Percentiles rank a stretch among this genome's conserved stretches.
phyloP scores from a whole-genome alignment of 495 filamentous ascomycete species.

The Xylaria cubensis region DNA sequence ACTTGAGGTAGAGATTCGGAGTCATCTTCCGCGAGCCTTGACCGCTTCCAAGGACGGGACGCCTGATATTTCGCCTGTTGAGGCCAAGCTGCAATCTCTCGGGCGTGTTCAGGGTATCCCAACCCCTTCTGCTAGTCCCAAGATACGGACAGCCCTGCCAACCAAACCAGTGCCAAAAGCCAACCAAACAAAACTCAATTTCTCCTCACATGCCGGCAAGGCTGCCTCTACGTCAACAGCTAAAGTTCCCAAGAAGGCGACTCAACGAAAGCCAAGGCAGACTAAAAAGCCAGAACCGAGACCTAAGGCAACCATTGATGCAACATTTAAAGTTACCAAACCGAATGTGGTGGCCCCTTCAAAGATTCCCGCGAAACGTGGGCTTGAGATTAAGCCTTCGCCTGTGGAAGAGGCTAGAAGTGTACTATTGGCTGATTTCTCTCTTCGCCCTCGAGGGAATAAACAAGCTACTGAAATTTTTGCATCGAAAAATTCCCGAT shows the following conservation, averaged over 20 bases:
- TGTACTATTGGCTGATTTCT: conserved; percentile 34
- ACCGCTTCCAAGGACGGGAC: conserved; percentile 37
- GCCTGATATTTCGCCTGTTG: conserved; percentile 35
- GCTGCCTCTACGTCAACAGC: conserved; percentile 20
- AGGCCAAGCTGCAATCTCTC: conserved; percentile 42
- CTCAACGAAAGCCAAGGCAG: conserved; percentile 35
- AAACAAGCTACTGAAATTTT: conserved; percentile 19
- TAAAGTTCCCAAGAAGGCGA: conserved; percentile 35
- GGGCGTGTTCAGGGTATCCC: conserved; percentile 58
- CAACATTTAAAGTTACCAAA: conserved; percentile 54
- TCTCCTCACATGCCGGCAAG: conserved; percentile 28
- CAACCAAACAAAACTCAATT: conserved; percentile 52
- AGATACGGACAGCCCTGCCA: conserved; percentile 57
- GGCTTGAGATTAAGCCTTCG: conserved; percentile 25
- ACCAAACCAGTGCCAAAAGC: conserved; percentile 38
- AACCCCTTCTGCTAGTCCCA: conserved; percentile 68
- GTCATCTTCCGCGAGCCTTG: conserved; percentile 22
- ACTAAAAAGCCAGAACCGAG: conserved; percentile 48
- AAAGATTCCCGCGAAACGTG: conserved; percentile 34
- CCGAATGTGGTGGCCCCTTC: conserved; percentile 21
- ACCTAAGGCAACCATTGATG: conserved; percentile 45
- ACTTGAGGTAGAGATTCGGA: conserved; percentile 47
- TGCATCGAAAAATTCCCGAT: conserved; percentile 15
- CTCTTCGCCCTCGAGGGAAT: conserved; percentile 35
- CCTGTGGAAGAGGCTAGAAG: conserved; percentile 19